Conservation (phyloP, 2,329 filamentous ascomycete species). For the Coccinonectria pachysandricola region DNA sequence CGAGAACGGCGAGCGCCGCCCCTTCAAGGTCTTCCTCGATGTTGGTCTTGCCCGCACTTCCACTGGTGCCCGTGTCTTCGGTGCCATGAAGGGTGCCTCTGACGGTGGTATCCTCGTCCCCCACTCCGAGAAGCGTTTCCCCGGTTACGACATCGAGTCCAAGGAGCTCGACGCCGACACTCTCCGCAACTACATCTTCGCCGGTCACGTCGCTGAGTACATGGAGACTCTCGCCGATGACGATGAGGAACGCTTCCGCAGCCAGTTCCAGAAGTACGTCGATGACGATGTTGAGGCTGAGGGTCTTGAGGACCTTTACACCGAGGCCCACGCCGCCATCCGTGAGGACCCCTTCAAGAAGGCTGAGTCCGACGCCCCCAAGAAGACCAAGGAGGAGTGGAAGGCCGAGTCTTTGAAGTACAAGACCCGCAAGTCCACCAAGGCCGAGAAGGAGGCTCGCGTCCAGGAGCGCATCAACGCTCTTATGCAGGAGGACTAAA, state of each 20-base stretch:
- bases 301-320: slow-evolving; percentile 92
- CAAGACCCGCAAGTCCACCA: slow-evolving; percentile 65
- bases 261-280: slow-evolving; percentile 96
- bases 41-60: slow-evolving; percentile 96
- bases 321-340: slow-evolving; percentile 91
- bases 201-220: slow-evolving; percentile 97
- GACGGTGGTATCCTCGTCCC: slow-evolving; percentile 95
- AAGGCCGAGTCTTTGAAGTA: slow-evolving; percentile 92
- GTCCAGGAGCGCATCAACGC: slow-evolving; percentile 88
- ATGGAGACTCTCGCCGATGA: slow-evolving; percentile 99
- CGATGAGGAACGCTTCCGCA: slow-evolving; percentile 99
- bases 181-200: slow-evolving; percentile 99
- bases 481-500: slow-evolving; percentile 48
- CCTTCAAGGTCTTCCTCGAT: slow-evolving; percentile 98
- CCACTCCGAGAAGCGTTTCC: slow-evolving; percentile 99
- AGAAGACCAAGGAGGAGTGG: slow-evolving; percentile 97
- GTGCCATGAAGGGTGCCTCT: slow-evolving; percentile 98
- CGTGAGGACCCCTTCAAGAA: slow-evolving; percentile 98
- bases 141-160: slow-evolving; percentile 90
- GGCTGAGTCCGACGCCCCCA: slow-evolving; percentile 59
- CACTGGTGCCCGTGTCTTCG: slow-evolving; percentile 97
- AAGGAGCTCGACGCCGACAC: slow-evolving; percentile 97
- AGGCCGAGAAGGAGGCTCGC: slow-evolving; percentile 71
- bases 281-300: slow-evolving; percentile 96
- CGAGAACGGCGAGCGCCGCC: slow-evolving; percentile 85